Evolutionary conservation across 2,329 filamentous ascomycete genomes (phyloP).

Genomic region (Bipolaris cookei): DNA sequence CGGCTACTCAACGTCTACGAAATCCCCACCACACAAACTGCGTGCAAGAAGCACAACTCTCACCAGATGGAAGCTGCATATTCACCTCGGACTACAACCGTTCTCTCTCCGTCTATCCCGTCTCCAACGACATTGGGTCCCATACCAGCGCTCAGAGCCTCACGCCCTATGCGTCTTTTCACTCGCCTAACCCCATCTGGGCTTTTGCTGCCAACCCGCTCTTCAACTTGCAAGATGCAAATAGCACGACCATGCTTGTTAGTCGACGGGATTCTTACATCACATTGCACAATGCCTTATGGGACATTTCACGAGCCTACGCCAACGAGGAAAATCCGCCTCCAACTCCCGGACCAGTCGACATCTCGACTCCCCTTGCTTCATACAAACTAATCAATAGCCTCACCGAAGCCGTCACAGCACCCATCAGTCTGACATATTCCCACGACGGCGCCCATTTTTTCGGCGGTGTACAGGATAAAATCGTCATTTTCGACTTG

Average conservation of each 20-base stretch:
- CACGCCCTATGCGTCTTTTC: conserved; percentile 55
- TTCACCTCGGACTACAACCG: conserved; percentile 61
- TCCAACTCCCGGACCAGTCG: conserved; percentile 16
- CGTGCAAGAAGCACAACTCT: conserved; percentile 41
- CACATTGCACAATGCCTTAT: conserved; percentile 61
- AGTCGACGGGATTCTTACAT: conserved; percentile 63
- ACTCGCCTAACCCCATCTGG: conserved; percentile 59
- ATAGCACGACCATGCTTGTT: conserved; percentile 59
- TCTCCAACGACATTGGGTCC: conserved; percentile 20
- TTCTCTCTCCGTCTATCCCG: conserved; percentile 59
- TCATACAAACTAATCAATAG: conserved; percentile 62
- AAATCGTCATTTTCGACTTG: conserved; percentile 64
- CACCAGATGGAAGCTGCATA: conserved; percentile 63
- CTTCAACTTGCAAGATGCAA: conserved; percentile 59
- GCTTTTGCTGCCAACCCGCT: conserved; percentile 61
- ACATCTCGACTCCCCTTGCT: conserved; percentile 47
- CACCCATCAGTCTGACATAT: conserved; percentile 63
- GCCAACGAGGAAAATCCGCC: conserved; percentile 14
- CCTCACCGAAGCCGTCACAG: conserved; percentile 63
- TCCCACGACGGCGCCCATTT: conserved; percentile 58
- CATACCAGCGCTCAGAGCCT: conserved; percentile 36
- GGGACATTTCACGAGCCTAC: conserved; percentile 37
- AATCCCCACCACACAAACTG: conserved; percentile 27
- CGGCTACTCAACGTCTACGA: background rate
- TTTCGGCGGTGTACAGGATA: conserved; percentile 62